Base-by-base conservation (phyloP, 2,329 filamentous ascomycete species). In the Pezicula rhizophila region DNA sequence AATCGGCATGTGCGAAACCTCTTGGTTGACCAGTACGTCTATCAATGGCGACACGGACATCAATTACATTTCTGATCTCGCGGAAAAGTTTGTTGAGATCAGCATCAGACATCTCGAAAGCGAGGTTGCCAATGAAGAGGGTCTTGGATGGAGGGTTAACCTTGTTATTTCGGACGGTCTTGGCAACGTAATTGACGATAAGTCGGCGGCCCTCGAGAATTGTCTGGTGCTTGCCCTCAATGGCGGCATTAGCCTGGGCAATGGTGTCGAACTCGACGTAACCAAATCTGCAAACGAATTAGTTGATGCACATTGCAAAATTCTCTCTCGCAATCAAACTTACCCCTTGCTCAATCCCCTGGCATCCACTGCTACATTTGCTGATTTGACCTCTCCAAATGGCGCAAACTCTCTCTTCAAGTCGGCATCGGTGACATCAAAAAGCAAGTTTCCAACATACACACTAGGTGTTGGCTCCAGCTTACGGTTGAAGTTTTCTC, bases 1-100 rank as follows among this genome's bases (percentile, higher is more conserved):
- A 95, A 63, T 95, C 88, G 43, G 84, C 85, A 64, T 95, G 89
- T 17, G 85, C 87, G 64, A 93, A 95, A 53, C 90, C 90, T 65
- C 87, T 78, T 34, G 87, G 86, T 69, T 87, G 84, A 41, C 89
- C 89, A 6, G 87, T 90, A 55, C 82, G 77, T 59, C 87, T 80
- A 68, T 95, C 89, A 59, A 93, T 85, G 45, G 89, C 86, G 48
- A 95, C 84, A 52, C 90, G 82, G 42, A 95, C 82, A 60, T 91
- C 87, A 47, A 77, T 70, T 42, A 92, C 77, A 64, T 87, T 85
- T 44, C 77, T 71, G 51, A 95, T 73, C 20, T 80, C 76, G 50
- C 76, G 73, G 77, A 95, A 92, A 23, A 95, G 68, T 46, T 82
- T 76, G 68, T 91, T 90, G 47, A 96, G 74, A 61, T 95, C 89